phyloP scores from a whole-genome alignment of 1,284 basidiomycete genomes.

The Golubevia pallescens region DNA sequence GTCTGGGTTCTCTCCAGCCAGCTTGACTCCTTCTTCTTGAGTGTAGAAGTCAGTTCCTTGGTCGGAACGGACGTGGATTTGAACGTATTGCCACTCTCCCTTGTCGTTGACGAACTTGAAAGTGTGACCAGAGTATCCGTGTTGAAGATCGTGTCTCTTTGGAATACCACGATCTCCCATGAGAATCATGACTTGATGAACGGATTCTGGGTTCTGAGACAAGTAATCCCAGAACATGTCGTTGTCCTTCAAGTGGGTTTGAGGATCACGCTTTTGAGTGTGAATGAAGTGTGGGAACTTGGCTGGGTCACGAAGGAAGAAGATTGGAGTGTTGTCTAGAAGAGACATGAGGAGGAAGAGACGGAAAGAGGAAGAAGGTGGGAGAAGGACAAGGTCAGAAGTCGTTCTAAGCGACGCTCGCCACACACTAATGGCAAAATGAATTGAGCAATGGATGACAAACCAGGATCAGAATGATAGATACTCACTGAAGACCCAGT shows the following conservation, averaged over 20 bases:
- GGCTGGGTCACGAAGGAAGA: slow-evolving; percentile 65
- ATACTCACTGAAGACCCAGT: slow-evolving; percentile 71
- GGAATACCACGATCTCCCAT: slow-evolving; percentile 89
- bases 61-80: slow-evolving; percentile 79
- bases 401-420: neutral
- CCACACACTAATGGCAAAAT: slow-evolving; percentile 6
- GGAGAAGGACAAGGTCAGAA: neutral
- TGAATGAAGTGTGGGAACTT: slow-evolving; percentile 84
- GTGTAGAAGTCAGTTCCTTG: slow-evolving; percentile 67
- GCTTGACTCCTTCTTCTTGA: slow-evolving; percentile 69
- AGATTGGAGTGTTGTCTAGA: slow-evolving; percentile 47
- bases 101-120: slow-evolving; percentile 84
- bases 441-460: slow-evolving; percentile 7
- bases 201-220: slow-evolving; percentile 84
- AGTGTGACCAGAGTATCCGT: slow-evolving; percentile 93
- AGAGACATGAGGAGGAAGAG: slow-evolving; percentile 65
- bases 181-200: slow-evolving; percentile 87
- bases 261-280: slow-evolving; percentile 89
- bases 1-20: slow-evolving; percentile 80
- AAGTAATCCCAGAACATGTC: slow-evolving; percentile 79
- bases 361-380: neutral
- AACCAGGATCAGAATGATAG: neutral
- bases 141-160: slow-evolving; percentile 69
- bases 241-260: slow-evolving; percentile 82
- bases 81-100: slow-evolving; percentile 79